Evolutionary conservation across 139 green algal species (phyloP).

Genomic region (Limnomonas spitsbergensis): DNA sequence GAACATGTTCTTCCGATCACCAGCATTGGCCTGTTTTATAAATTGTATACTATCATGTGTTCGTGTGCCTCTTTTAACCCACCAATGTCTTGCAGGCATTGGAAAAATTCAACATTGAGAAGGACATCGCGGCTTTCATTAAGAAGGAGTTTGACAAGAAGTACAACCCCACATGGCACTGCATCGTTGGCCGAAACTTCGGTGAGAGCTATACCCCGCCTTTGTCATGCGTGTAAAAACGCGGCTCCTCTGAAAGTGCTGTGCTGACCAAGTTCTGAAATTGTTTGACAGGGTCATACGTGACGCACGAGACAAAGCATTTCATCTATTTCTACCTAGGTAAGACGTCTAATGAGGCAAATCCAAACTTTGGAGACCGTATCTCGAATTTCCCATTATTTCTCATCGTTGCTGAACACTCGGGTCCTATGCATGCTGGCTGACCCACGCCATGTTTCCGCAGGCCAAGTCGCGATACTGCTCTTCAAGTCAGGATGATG

Average conservation of each 20-base stretch:
- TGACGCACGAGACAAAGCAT: constrained; percentile 97
- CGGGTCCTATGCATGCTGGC: background rate
- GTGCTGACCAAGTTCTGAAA: constrained; percentile 8
- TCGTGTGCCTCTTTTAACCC: no score
- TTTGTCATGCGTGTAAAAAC: background rate
- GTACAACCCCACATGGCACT: constrained; percentile 97
- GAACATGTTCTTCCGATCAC: no score
- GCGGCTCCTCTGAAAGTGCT: background rate
- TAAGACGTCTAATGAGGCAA: constrained; percentile 15
- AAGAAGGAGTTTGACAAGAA: constrained; percentile 99
- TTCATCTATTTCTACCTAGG: constrained; percentile 98
- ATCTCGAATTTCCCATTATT: no score
- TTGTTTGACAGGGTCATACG: constrained; percentile 80
- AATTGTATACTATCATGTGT: no score
- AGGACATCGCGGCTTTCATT: constrained; percentile 97
- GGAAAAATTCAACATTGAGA: constrained; percentile 97
- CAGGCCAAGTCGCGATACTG: background rate
- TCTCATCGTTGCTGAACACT: background rate
- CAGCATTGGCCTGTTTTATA: no score
- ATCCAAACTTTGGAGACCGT: background rate
- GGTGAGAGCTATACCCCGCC: constrained; percentile 59
- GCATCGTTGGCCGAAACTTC: constrained; percentile 97
- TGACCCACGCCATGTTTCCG: background rate
- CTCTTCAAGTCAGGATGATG: background rate
- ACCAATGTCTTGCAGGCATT: constrained; percentile 84